Conservation (phyloP, 169 alveolate species). For the Miamiensis avidus region DNA sequence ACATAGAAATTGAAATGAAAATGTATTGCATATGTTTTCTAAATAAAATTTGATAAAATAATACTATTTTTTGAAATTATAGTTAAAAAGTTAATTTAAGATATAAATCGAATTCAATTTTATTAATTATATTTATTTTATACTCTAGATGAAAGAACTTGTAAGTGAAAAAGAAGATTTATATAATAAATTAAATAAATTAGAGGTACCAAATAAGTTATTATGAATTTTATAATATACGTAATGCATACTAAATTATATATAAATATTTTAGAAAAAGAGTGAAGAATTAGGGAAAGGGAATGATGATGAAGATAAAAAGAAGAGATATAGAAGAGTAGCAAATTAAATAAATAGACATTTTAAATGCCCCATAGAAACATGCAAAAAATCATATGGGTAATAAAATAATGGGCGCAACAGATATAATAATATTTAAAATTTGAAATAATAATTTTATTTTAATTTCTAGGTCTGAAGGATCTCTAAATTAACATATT, state of each 20-base stretch:
- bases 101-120: too few relatives aligned
- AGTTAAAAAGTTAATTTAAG: too few relatives aligned
- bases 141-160: not conserved
- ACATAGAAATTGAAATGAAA: too few relatives aligned
- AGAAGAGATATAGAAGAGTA: conserved; percentile 14
- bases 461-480: conserved; percentile 15
- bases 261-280: conserved; percentile 11
- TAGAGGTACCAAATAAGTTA: not conserved
- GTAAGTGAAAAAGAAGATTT: not conserved
- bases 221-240: too few relatives aligned
- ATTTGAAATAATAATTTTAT: not conserved
- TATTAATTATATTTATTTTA: too few relatives aligned
- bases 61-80: too few relatives aligned
- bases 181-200: too few relatives aligned
- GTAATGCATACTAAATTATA: not conserved
- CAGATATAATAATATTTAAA: not conserved
- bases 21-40: too few relatives aligned
- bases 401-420: not conserved
- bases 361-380: conserved; percentile 13
- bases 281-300: conserved; percentile 22
- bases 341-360: conserved; percentile 16
- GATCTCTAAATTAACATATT: conserved; percentile 20
- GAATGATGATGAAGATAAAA: conserved; percentile 22
- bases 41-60: too few relatives aligned
- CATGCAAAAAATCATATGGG: conserved; percentile 30